Evolutionary conservation across 257 asterid genomes (phyloP).

Genomic region (Primulina tabacum): DNA sequence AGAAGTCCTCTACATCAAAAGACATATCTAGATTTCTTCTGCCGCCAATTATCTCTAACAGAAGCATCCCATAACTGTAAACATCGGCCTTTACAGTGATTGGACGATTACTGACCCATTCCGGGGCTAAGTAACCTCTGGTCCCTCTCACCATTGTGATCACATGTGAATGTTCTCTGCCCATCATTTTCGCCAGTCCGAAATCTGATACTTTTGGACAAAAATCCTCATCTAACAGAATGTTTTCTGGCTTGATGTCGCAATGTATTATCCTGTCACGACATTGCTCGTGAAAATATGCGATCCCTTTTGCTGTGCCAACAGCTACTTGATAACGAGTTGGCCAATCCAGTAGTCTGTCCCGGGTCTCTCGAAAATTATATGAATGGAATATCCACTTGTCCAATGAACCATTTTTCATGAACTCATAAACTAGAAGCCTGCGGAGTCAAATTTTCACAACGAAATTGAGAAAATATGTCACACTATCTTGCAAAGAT

Average conservation of each 20-base stretch:
- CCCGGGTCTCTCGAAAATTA: slow-evolving; percentile 27
- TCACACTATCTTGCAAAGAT: not conserved
- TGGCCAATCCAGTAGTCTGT: slow-evolving; percentile 56
- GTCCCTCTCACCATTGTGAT: slow-evolving; percentile 87
- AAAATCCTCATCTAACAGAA: slow-evolving; percentile 72
- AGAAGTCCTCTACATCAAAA: slow-evolving; percentile 69
- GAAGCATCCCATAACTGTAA: slow-evolving; percentile 89
- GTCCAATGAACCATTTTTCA: slow-evolving; percentile 86
- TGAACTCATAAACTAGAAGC: slow-evolving; percentile 90
- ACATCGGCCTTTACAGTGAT: slow-evolving; percentile 91
- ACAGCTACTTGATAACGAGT: slow-evolving; percentile 71
- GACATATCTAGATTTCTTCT: slow-evolving; percentile 85
- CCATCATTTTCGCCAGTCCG: slow-evolving; percentile 91
- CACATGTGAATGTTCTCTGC: slow-evolving; percentile 84
- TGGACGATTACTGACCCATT: slow-evolving; percentile 85
- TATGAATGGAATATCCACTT: slow-evolving; percentile 77
- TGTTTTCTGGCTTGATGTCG: slow-evolving; percentile 90
- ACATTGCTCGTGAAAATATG: slow-evolving; percentile 92
- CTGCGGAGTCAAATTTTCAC: slow-evolving; percentile 32
- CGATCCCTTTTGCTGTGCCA: slow-evolving; percentile 86
- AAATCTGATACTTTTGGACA: slow-evolving; percentile 92
- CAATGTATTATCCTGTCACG: slow-evolving; percentile 84
- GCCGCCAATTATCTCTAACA: slow-evolving; percentile 82
- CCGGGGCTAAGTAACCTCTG: slow-evolving; percentile 85
- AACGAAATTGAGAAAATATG: slow-evolving; percentile 1